These are phyloP conservation scores for Trametes pubescens DNA, from an alignment of 1,284 basidiomycete genomes.

Conservation along the genomic window DNA sequence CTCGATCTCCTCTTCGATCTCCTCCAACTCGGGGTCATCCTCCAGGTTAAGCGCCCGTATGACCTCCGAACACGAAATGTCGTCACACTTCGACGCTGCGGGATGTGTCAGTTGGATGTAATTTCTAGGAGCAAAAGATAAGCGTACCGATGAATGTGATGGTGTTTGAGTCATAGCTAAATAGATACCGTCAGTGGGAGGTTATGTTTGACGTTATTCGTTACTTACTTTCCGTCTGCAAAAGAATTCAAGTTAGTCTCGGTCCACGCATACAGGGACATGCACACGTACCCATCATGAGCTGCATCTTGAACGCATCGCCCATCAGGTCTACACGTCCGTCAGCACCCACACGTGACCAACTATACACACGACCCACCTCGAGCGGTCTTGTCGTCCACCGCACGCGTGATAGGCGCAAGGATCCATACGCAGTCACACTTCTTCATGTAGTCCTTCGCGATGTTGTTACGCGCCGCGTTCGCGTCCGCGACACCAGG, in stretches of 20 bases:
- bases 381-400: conserved; percentile 66
- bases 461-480: conserved; percentile 62
- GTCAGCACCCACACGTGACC: conserved; percentile 2
- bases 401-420: conserved; percentile 62
- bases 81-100: conserved; percentile 68
- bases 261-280: not conserved
- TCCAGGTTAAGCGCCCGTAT: conserved; percentile 58
- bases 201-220: conserved; percentile 5
- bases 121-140: not conserved
- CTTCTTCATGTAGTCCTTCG: conserved; percentile 69
- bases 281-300: conserved; percentile 54
- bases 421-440: conserved; percentile 64
- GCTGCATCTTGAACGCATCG: conserved; percentile 66
- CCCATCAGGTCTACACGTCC: conserved; percentile 56
- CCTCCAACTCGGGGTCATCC: conserved; percentile 59
- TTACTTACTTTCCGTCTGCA: conserved; percentile 59
- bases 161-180: conserved; percentile 60
- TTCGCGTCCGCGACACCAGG: conserved; percentile 71
- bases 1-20: conserved; percentile 56
- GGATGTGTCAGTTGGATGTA: not conserved
- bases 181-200: conserved; percentile 12
- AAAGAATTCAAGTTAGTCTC: conserved; percentile 1
- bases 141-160: conserved; percentile 65
- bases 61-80: conserved; percentile 68
- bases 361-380: conserved; percentile 43